A percentile compares a stretch with the other conserved stretches of the same genome.
phyloP scores from a whole-genome alignment of 768 basidiomycete species.

The Xerocomus brunneocitrinus region DNA sequence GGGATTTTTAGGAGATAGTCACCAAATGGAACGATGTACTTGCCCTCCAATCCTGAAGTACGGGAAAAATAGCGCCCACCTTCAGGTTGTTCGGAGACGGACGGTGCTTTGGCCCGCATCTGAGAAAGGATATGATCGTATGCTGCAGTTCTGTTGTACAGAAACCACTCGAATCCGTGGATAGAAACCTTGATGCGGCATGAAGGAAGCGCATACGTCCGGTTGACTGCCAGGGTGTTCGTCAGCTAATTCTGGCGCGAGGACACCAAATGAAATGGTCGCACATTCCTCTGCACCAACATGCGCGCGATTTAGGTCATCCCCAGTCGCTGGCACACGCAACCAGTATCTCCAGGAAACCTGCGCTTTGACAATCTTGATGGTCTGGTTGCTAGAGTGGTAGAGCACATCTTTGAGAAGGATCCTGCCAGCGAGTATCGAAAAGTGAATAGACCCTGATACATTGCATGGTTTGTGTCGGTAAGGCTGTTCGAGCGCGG shows the following conservation, averaged over 20 bases:
- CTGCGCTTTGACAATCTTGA: slow-evolving; percentile 78
- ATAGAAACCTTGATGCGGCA: slow-evolving; percentile 79
- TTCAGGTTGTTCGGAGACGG: slow-evolving; percentile 22
- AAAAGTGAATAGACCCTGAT: slow-evolving; percentile 87
- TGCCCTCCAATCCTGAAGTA: slow-evolving; percentile 39
- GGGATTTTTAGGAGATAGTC: neutral
- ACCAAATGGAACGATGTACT: neutral
- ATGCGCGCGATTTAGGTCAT: slow-evolving; percentile 50
- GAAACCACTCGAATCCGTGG: slow-evolving; percentile 88
- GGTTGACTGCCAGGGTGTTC: slow-evolving; percentile 30
- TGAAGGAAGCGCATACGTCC: slow-evolving; percentile 40
- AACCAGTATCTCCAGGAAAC: slow-evolving; percentile 96
- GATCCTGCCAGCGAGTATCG: slow-evolving; percentile 80
- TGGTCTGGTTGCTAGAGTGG: slow-evolving; percentile 88
- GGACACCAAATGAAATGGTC: slow-evolving; percentile 20
- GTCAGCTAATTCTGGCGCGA: slow-evolving; percentile 3
- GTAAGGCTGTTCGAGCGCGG: neutral
- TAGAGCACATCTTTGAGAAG: slow-evolving; percentile 85
- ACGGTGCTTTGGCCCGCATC: slow-evolving; percentile 43
- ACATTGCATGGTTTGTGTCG: slow-evolving; percentile 1
- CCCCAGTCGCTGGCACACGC: slow-evolving; percentile 69
- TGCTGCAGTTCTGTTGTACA: slow-evolving; percentile 86
- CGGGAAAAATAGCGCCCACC: slow-evolving; percentile 37
- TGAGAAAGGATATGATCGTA: slow-evolving; percentile 84
- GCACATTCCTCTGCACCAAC: slow-evolving; percentile 52